Percentiles rank a stretch among this genome's conserved stretches.
phyloP scores from a whole-genome alignment of 169 alveolate genomes.

The Plasmodium inui region DNA sequence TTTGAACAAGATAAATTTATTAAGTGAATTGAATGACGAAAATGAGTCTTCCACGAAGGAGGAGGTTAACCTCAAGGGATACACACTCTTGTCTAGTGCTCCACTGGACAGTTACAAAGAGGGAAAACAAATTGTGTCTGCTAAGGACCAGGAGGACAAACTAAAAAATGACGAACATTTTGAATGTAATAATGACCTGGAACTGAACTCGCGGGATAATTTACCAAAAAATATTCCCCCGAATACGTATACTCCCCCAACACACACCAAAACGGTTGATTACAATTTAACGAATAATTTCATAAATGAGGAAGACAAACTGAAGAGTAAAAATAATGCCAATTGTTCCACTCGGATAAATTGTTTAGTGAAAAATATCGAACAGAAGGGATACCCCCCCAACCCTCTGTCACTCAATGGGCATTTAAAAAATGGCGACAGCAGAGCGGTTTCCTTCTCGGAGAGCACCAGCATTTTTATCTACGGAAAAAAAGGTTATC shows the following conservation, averaged over 20 bases:
- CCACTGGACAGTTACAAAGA: background rate
- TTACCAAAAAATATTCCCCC: background rate
- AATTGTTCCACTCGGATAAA: background rate
- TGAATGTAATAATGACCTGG: background rate
- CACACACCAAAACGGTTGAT: constrained; percentile 5
- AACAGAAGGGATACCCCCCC: background rate
- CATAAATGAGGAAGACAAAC: constrained; percentile 13
- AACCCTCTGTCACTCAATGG: background rate
- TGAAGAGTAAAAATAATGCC: background rate
- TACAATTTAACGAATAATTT: constrained; percentile 36
- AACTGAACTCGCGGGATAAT: background rate
- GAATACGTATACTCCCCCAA: background rate
- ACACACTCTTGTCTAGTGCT: background rate
- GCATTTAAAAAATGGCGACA: constrained; percentile 14
- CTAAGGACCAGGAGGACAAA: background rate
- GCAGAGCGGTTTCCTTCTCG: constrained; percentile 42
- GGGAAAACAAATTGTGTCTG: background rate
- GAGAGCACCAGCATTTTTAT: constrained; percentile 16
- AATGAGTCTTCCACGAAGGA: background rate
- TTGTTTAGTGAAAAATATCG: background rate
- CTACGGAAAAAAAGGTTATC: constrained; percentile 21
- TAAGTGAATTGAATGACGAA: background rate
- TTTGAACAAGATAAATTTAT: background rate
- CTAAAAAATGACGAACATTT: background rate
- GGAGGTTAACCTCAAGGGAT: background rate